phyloP scores from a whole-genome alignment of 371 early-diverging fungal genomes.

The Syncephalis plumigaleata region DNA sequence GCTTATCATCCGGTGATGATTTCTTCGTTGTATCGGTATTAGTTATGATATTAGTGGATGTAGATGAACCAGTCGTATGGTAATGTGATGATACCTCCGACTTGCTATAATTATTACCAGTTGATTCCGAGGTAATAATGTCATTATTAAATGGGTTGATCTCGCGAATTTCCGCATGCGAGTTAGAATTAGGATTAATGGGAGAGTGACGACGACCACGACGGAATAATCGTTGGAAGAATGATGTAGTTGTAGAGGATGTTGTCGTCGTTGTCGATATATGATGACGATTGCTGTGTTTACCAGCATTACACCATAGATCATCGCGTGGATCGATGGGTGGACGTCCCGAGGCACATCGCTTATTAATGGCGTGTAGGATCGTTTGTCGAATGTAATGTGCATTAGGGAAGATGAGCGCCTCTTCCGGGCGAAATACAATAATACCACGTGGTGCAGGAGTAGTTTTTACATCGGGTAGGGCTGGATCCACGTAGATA shows the following conservation, averaged over 20 bases:
- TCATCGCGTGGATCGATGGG: conserved; percentile 5
- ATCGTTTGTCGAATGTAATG: conserved; percentile 19
- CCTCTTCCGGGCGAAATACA: conserved; percentile 42
- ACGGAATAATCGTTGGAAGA: background rate
- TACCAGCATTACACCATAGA: conserved; percentile 5
- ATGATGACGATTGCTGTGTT: background rate
- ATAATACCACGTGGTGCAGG: conserved; percentile 32
- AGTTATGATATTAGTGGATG: too few relatives aligned
- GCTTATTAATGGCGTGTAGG: conserved; percentile 6
- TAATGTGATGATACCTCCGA: too few relatives aligned
- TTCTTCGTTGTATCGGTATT: too few relatives aligned
- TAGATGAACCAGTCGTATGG: too few relatives aligned
- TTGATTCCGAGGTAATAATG: too few relatives aligned
- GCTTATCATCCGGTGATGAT: background rate
- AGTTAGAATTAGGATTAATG: too few relatives aligned
- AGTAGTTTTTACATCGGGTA: conserved; percentile 1
- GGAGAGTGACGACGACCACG: background rate
- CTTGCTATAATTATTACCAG: too few relatives aligned
- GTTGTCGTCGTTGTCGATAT: background rate
- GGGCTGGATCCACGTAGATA: conserved; percentile 7
- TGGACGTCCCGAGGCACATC: conserved; percentile 6
- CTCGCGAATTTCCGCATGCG: too few relatives aligned
- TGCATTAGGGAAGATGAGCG: conserved; percentile 54
- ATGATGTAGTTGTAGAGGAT: background rate
- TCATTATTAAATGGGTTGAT: too few relatives aligned